A percentile compares a stretch with the other conserved stretches of the same genome.
These are phyloP conservation scores for Canavalia gladiata DNA, from an alignment of 306 rosid species.

Conservation along the genomic window DNA sequence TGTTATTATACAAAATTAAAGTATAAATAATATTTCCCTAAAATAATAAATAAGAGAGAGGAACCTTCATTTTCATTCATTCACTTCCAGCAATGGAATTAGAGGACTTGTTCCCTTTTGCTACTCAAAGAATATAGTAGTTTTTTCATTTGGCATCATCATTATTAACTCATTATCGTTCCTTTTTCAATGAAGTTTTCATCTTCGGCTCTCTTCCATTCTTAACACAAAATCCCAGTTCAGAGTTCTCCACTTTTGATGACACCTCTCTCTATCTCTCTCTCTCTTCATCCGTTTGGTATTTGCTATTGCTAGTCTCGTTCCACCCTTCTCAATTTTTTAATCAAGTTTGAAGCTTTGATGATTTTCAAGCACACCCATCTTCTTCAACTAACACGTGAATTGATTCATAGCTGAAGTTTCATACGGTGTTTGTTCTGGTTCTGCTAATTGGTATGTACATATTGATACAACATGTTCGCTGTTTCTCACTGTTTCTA, in stretches of 20 bases:
- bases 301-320: slow-evolving; percentile 12
- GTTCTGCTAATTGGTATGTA: slow-evolving; percentile 35
- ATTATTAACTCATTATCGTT: slow-evolving; percentile 33
- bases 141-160: slow-evolving; percentile 36
- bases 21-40: too few species aligned
- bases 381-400: not conserved
- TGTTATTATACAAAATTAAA: too few species aligned
- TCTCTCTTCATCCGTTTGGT: slow-evolving; percentile 1
- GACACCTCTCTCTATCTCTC: not conserved
- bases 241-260: slow-evolving; percentile 19
- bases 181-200: not conserved
- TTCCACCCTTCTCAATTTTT: slow-evolving; percentile 18
- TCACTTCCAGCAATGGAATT: slow-evolving; percentile 47
- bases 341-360: slow-evolving; percentile 26
- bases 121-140: not conserved
- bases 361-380: slow-evolving; percentile 37
- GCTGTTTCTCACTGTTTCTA: not conserved
- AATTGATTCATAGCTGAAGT: slow-evolving; percentile 31
- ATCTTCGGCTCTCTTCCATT: slow-evolving; percentile 30
- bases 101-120: slow-evolving; percentile 40
- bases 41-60: not conserved
- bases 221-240: slow-evolving; percentile 34
- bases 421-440: slow-evolving; percentile 34
- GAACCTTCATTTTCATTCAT: slow-evolving; percentile 42
- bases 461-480: slow-evolving; percentile 6